phyloP scores from a whole-genome alignment of 352 stramenopile species.

The Phytophthora citricola region DNA sequence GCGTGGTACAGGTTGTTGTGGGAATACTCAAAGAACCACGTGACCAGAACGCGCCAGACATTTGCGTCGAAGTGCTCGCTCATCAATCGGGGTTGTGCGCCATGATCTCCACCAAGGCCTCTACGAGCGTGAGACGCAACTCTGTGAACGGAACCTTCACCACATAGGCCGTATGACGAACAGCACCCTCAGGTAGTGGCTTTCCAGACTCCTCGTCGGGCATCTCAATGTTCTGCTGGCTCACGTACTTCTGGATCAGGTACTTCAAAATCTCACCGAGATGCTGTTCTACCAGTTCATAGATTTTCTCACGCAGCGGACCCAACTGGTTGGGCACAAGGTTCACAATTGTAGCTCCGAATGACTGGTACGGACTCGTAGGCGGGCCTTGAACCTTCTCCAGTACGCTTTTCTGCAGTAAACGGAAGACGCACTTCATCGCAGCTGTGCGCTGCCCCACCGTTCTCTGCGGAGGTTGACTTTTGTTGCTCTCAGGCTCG shows the following conservation, averaged over 20 bases:
- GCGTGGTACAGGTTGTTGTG: conserved; percentile 93
- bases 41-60: conserved; percentile 87
- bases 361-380: conserved; percentile 87
- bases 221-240: conserved; percentile 85
- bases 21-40: conserved; percentile 93
- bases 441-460: conserved; percentile 78
- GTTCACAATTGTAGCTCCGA: conserved; percentile 87
- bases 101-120: conserved; percentile 87
- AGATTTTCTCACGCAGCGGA: conserved; percentile 75
- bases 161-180: conserved; percentile 89
- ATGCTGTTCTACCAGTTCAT: conserved; percentile 67
- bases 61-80: conserved; percentile 79
- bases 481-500: conserved; percentile 39
- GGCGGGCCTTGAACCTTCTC: conserved; percentile 83
- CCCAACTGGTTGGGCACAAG: conserved; percentile 83
- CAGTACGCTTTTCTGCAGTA: conserved; percentile 77
- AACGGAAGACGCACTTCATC: conserved; percentile 84
- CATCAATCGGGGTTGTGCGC: conserved; percentile 75
- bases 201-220: conserved; percentile 61
- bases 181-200: conserved; percentile 58
- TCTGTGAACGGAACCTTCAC: conserved; percentile 92
- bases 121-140: conserved; percentile 86
- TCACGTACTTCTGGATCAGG: conserved; percentile 78
- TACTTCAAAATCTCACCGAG: conserved; percentile 75
- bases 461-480: conserved; percentile 29